A percentile compares a stretch with the other conserved stretches of the same genome.
Evolutionary conservation across 306 rosid genomes (phyloP).

Genomic region (Quercus ilex): DNA sequence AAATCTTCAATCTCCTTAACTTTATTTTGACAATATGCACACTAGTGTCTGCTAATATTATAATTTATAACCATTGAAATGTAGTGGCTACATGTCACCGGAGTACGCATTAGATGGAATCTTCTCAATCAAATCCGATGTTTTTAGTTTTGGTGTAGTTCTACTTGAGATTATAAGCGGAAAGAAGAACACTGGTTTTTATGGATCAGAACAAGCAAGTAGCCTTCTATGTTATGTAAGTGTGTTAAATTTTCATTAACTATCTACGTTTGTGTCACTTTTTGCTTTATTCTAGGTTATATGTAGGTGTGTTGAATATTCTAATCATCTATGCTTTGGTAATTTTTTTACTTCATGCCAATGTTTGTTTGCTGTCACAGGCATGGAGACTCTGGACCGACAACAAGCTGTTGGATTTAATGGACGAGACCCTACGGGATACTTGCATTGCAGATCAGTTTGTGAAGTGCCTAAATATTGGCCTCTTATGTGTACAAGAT

Average conservation of each 20-base stretch:
- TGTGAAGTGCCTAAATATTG: no score
- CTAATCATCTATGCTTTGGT: not conserved
- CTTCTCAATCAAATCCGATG: slow-evolving; percentile 51
- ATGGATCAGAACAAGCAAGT: slow-evolving; percentile 22
- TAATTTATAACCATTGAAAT: not conserved
- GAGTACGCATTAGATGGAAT: slow-evolving; percentile 45
- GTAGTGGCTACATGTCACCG: slow-evolving; percentile 53
- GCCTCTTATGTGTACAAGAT: slow-evolving; percentile 27
- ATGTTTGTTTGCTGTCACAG: no score
- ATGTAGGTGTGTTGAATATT: not conserved
- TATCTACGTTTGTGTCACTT: no score
- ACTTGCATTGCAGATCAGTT: no score
- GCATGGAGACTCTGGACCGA: no score
- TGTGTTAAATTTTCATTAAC: not conserved
- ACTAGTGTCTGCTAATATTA: not conserved
- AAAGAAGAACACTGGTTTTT: slow-evolving; percentile 45
- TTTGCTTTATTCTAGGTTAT: no score
- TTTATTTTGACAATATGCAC: not conserved
- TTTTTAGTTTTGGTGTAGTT: slow-evolving; percentile 62
- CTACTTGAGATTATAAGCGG: slow-evolving; percentile 51
- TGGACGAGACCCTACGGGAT: no score
- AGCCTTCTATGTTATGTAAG: slow-evolving; percentile 54
- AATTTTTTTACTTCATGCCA: no score
- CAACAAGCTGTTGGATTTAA: no score
- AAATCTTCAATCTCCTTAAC: not conserved